phyloP scores from a whole-genome alignment of 495 filamentous ascomycete species.

The Collariella sp. region DNA sequence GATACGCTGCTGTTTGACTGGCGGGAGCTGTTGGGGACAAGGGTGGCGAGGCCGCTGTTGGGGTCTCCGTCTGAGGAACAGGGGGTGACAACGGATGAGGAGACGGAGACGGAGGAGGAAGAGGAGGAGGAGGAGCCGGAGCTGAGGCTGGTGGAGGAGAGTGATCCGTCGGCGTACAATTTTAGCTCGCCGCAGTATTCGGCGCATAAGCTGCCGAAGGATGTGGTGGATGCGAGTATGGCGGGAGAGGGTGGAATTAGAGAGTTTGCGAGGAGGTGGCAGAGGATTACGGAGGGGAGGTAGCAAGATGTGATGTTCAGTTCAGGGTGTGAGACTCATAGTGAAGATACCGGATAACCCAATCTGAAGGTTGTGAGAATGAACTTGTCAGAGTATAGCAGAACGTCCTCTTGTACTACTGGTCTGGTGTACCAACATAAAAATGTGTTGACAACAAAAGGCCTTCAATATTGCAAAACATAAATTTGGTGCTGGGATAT shows the following conservation, averaged over 20 bases:
- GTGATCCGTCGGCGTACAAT: conserved; percentile 79
- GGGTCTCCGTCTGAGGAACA: conserved; percentile 27
- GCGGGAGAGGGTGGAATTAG: conserved; percentile 65
- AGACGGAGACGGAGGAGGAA: conserved; percentile 33
- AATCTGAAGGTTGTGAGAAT: too few relatives aligned
- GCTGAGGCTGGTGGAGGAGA: conserved; percentile 68
- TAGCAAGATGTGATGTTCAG: background rate
- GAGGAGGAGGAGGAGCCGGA: conserved; percentile 61
- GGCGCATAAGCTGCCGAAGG: conserved; percentile 88
- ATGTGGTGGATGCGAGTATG: conserved; percentile 84
- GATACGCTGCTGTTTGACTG: conserved; percentile 87
- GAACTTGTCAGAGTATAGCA: too few relatives aligned
- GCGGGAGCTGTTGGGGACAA: conserved; percentile 71
- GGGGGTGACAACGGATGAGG: conserved; percentile 11
- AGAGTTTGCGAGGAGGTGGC: conserved; percentile 85
- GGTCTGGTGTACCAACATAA: too few relatives aligned
- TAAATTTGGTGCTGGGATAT: too few relatives aligned
- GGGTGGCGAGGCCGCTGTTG: conserved; percentile 44
- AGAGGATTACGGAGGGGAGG: conserved; percentile 46
- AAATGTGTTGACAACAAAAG: too few relatives aligned
- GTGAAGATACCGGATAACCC: too few relatives aligned
- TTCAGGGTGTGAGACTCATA: too few relatives aligned
- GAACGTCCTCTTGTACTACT: too few relatives aligned
- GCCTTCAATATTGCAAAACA: too few relatives aligned
- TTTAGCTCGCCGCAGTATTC: conserved; percentile 84